Conservation (phyloP, 345 rosid species). For the Kernera saxatilis region DNA sequence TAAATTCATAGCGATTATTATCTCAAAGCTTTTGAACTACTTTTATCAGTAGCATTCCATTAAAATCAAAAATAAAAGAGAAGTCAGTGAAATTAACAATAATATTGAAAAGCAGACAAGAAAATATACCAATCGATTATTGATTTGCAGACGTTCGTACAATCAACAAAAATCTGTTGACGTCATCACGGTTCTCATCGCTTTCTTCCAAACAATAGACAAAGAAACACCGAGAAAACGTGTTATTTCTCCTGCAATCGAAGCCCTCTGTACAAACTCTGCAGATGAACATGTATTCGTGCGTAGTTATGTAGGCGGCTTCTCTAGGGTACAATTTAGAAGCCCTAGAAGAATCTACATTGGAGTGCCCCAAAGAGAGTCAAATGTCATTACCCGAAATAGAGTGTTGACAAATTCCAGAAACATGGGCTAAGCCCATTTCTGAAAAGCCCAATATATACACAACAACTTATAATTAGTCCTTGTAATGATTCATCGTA, state of each 20-base stretch:
- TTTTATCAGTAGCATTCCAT: too few species aligned
- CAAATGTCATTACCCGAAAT: too few species aligned
- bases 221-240: background rate
- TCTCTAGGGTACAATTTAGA: background rate
- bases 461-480: background rate
- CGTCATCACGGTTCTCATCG: background rate
- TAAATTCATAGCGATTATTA: too few species aligned
- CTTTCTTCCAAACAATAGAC: background rate
- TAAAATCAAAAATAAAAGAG: too few species aligned
- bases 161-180: background rate
- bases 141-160: background rate
- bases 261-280: background rate
- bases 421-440: slow-evolving; percentile 2
- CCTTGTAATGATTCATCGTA: too few species aligned
- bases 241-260: background rate
- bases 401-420: background rate
- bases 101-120: background rate
- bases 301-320: background rate
- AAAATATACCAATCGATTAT: background rate
- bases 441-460: background rate
- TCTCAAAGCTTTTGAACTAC: too few species aligned
- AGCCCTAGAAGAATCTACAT: background rate
- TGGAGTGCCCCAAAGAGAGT: background rate
- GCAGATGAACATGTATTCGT: background rate
- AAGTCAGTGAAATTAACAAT: background rate